phyloP scores from a whole-genome alignment of 805 yeast genomes.

The Candida qinlingensis region DNA sequence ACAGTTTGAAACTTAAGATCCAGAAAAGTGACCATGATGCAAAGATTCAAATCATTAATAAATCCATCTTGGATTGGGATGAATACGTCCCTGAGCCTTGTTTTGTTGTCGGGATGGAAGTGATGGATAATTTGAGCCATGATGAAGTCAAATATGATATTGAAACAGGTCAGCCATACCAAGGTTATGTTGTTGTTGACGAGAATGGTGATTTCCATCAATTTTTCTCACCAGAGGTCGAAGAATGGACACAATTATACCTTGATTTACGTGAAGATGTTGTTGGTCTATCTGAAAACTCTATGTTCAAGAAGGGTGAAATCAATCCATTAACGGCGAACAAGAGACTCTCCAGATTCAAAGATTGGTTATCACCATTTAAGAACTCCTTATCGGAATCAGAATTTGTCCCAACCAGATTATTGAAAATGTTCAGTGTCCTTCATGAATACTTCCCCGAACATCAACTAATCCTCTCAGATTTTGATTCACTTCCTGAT shows the following conservation, averaged over 20 bases:
- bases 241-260: constrained; percentile 49
- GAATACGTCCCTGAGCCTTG: constrained; percentile 57
- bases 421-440: constrained; percentile 58
- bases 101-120: constrained; percentile 75
- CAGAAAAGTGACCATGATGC: constrained; percentile 40
- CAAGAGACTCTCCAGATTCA: constrained; percentile 31
- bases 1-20: constrained; percentile 9
- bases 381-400: constrained; percentile 59
- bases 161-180: constrained; percentile 58
- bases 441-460: constrained; percentile 64
- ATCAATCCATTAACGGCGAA: constrained; percentile 62
- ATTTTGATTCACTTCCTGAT: constrained; percentile 46
- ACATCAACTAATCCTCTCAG: constrained; percentile 70
- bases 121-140: constrained; percentile 79
- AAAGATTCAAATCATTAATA: constrained; percentile 61
- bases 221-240: constrained; percentile 59
- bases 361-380: constrained; percentile 56
- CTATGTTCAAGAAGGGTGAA: constrained; percentile 8
- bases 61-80: constrained; percentile 75
- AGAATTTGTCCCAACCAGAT: constrained; percentile 78
- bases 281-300: constrained; percentile 1
- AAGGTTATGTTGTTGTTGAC: constrained; percentile 73
- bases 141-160: constrained; percentile 76
- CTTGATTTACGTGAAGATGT: constrained; percentile 36
- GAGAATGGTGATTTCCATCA: constrained; percentile 71